Base-by-base conservation (phyloP, 2,329 filamentous ascomycete species). In the Aureobasidium mangrovei region DNA sequence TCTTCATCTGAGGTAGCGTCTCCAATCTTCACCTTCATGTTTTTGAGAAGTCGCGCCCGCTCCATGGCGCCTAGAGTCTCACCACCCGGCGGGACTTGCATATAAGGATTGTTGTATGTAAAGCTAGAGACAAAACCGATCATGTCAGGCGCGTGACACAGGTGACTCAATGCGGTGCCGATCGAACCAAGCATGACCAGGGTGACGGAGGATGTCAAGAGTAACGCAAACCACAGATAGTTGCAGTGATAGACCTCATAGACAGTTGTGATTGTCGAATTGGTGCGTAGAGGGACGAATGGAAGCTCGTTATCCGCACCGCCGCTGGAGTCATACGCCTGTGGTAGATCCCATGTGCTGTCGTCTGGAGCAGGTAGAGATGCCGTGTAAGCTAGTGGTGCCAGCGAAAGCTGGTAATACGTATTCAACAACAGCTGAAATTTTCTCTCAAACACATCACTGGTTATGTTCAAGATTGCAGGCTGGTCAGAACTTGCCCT, bases 121-220 rank as follows among this genome's bases (percentile, higher is more conserved):
- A 70, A 66, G 48, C 66, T 69, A 1, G 67, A 46, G 0, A 70
- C 67, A 29, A 63, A 69, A 1, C 67, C 66, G 29, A 70, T 67
- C 48, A 70, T 54, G 31, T 69, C 67, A 0, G 68, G 68, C 0
- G 64, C 66, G 2, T 67, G 57, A 1, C 63, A 67, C 7, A 46
- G 57, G 3, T 56, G 43, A 24, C 69, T 68, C 0, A 70, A 56
- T 0, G 67, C 10, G 1, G 67, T 26, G 0, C 61, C 58, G 1
- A 44, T 43, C 0, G 40, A 12, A 0, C 66, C 67, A 1, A 56
- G 63, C 0, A 61, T 5, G 2, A 69, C 41, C 1, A 65, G 61
- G 1, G 61, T 49, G 0, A 4, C 27, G 0, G 67, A 61, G 0
- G 65, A 36, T 0, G 53, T 48, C 3, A 68, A 4, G 0, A 70